These are phyloP conservation scores for Cotoneaster glaucophyllus DNA, from an alignment of 306 rosid species.

Conservation along the genomic window DNA sequence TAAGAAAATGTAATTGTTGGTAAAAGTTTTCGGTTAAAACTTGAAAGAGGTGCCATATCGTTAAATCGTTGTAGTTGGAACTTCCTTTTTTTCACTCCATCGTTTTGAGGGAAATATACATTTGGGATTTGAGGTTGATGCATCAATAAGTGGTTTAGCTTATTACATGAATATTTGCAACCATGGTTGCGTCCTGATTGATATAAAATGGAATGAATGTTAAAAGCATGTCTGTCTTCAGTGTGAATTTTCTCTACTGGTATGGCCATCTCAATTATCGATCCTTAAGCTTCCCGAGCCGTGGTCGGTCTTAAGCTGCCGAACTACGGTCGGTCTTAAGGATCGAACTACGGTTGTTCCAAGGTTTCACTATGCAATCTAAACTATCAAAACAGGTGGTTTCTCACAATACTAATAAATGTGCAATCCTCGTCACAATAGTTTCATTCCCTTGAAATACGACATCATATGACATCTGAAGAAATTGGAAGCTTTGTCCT, in stretches of 20 bases:
- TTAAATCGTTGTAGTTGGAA: no score
- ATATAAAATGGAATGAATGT: neutral
- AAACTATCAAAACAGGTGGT: no score
- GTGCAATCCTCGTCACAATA: neutral
- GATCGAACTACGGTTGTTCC: no score
- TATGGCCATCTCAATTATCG: neutral
- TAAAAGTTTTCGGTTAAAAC: slow-evolving; percentile 10
- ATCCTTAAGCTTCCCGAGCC: no score
- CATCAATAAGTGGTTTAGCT: neutral
- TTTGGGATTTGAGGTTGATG: neutral
- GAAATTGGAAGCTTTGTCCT: neutral
- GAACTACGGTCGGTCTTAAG: no score
- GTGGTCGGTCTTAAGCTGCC: no score
- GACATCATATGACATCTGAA: neutral
- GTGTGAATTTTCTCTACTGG: neutral
- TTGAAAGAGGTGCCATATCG: neutral
- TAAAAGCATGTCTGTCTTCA: no score
- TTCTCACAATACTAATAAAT: no score
- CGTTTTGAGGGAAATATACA: neutral
- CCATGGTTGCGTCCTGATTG: neutral
- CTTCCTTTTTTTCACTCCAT: no score
- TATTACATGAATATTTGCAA: neutral
- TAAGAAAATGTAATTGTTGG: slow-evolving; percentile 25
- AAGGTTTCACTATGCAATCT: no score
- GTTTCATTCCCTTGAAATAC: neutral